Evolutionary conservation across 2,329 filamentous ascomycete genomes (phyloP).

Genomic region (Hawksworthiomyces lignivorus): DNA sequence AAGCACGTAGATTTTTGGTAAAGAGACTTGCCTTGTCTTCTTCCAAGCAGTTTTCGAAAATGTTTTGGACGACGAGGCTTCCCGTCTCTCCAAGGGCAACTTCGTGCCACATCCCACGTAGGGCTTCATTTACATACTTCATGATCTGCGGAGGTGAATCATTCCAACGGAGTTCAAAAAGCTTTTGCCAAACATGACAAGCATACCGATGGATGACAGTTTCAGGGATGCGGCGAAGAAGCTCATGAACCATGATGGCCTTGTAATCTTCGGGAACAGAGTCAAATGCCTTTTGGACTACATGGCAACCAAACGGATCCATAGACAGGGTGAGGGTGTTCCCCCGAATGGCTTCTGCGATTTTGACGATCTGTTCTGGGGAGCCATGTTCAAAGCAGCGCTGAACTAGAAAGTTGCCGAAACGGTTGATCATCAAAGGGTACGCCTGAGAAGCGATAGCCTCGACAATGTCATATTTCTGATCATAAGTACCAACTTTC

Average conservation of each 20-base stretch:
- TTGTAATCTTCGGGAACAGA: conserved; percentile 97
- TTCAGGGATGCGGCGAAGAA: conserved; percentile 89
- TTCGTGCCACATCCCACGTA: conserved; percentile 97
- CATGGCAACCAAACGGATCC: conserved; percentile 97
- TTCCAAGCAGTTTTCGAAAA: conserved; percentile 98
- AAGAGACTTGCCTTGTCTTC: conserved; percentile 75
- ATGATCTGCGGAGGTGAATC: conserved; percentile 95
- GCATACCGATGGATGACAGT: conserved; percentile 98
- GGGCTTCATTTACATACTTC: conserved; percentile 93
- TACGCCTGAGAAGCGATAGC: conserved; percentile 94
- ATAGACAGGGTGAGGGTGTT: conserved; percentile 93
- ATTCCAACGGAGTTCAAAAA: conserved; percentile 95
- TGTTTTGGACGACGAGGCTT: conserved; percentile 96
- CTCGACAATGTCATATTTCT: conserved; percentile 96
- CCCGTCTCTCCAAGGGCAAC: conserved; percentile 95
- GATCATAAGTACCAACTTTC: conserved; percentile 88
- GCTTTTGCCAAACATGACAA: conserved; percentile 98
- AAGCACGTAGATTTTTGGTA: background rate
- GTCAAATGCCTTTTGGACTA: conserved; percentile 97
- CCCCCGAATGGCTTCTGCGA: conserved; percentile 87
- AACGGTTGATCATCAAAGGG: conserved; percentile 94
- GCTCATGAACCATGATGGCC: conserved; percentile 95
- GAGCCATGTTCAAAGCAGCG: conserved; percentile 98
- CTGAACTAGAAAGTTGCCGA: conserved; percentile 97
- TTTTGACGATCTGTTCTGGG: conserved; percentile 86